Base-by-base conservation (phyloP, 2,329 filamentous ascomycete species). In the Pyricularia sp. region DNA sequence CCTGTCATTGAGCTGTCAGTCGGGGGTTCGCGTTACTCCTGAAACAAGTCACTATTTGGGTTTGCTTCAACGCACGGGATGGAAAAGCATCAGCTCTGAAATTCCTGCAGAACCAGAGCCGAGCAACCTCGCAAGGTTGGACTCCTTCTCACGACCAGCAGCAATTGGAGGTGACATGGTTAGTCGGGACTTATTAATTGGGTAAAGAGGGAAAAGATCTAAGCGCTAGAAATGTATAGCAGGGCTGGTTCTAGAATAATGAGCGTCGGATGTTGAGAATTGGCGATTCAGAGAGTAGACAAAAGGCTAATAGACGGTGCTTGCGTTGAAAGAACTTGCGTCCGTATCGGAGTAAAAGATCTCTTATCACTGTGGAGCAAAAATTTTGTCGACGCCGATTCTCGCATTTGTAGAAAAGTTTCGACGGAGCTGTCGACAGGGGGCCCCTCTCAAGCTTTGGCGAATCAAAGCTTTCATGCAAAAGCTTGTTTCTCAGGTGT, bases 41-140 rank as follows among this genome's bases (percentile, higher is more conserved):
- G 42, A 9, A 30, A 30, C 17, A n/a, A 30, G 2, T 69, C 70
- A 4, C 1, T 17, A 7, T 9, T 17, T 20, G 12, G 23, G 10
- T 30, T 28, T 70, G 69, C 55, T 63, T 55, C 55, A 70, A 78
- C 85, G 74, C 85, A 93, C 93, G 72, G 93, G 93, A 79, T 97
- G 93, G 85, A 97, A 97, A 79, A 97, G 88, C 76, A 93, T 88
- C 76, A 97, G 85, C 82, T 97, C 94, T 75, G 94, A 90, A 79
- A 97, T 94, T 84, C 94, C 94, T 77, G 94, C 93, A 77, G 90
- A 92, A 77, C 95, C 95, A 76, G 95, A 97, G 76, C 95, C 95
- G 73, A 97, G 83, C 73, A 99, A 82, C 81, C 95, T 88, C 75
- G 95, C 95, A 77, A 90, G 79, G 75, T 92, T 93, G 70, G 94